Percentiles rank a stretch among this genome's conserved stretches.
Conservation (phyloP, 768 basidiomycete genomes). For the Clitopilus passeckerianus region DNA sequence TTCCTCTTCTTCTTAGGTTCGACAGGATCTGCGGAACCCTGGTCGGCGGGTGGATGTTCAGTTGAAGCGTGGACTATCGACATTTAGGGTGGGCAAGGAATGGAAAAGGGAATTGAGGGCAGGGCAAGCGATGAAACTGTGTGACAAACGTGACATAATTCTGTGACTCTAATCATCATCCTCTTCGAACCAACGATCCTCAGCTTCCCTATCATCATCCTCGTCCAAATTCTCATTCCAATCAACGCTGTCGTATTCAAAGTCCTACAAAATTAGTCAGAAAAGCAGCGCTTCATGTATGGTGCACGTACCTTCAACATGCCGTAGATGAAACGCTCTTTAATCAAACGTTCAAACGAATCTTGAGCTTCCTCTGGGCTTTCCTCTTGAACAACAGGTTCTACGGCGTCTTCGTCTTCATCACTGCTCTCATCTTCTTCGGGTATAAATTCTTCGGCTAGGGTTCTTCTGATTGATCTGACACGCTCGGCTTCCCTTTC, state of each 20-base stretch:
- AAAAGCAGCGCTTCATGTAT: background rate
- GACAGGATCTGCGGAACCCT: background rate
- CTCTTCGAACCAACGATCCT: slow-evolving; percentile 74
- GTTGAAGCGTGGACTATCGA: slow-evolving; percentile 13
- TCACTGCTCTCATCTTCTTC: slow-evolving; percentile 70
- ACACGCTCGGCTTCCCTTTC: slow-evolving; percentile 68
- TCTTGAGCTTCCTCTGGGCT: slow-evolving; percentile 43
- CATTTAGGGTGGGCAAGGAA: slow-evolving; percentile 42
- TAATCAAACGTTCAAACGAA: slow-evolving; percentile 56
- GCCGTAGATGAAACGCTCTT: slow-evolving; percentile 73
- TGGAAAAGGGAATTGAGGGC: slow-evolving; percentile 9
- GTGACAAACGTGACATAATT: slow-evolving; percentile 7
- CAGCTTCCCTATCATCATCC: slow-evolving; percentile 53
- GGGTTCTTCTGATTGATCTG: slow-evolving; percentile 37
- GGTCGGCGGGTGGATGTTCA: background rate
- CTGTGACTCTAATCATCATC: slow-evolving; percentile 36
- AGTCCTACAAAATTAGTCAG: slow-evolving; percentile 33
- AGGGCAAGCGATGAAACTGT: slow-evolving; percentile 7
- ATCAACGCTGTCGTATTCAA: slow-evolving; percentile 68
- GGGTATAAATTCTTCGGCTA: slow-evolving; percentile 47
- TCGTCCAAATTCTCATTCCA: slow-evolving; percentile 70
- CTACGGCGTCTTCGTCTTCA: slow-evolving; percentile 26
- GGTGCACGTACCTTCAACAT: slow-evolving; percentile 54
- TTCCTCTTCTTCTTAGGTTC: slow-evolving; percentile 31
- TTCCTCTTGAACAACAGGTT: slow-evolving; percentile 28